Percentiles rank a stretch among this genome's conserved stretches.
Evolutionary conservation across 1,284 basidiomycete genomes (phyloP).

Genomic region (Volvariella volvacea): DNA sequence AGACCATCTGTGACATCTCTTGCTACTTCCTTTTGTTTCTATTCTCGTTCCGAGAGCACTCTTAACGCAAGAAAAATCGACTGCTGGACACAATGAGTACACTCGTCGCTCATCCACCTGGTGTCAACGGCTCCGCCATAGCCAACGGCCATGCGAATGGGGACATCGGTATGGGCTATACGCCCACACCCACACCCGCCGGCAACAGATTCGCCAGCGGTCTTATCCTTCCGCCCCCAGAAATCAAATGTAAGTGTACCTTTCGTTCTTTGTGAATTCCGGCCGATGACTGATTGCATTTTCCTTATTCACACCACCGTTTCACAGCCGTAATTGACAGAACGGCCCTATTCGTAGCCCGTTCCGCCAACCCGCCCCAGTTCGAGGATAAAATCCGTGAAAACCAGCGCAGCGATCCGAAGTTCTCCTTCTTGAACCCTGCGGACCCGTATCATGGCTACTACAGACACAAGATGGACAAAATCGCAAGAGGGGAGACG

Average conservation of each 20-base stretch:
- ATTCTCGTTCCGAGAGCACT: too few species aligned
- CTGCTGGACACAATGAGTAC: too few species aligned
- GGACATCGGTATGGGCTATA: conserved; percentile 27
- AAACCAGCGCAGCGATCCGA: conserved; percentile 89
- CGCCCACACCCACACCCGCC: conserved; percentile 19
- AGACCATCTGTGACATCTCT: too few species aligned
- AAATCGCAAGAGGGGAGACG: conserved; percentile 68
- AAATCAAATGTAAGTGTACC: conserved; percentile 74
- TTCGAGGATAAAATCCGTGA: conserved; percentile 97
- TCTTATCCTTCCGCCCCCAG: conserved; percentile 87
- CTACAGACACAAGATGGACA: conserved; percentile 85
- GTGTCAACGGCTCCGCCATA: too few species aligned
- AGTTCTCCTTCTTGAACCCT: conserved; percentile 94
- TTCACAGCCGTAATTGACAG: conserved; percentile 86
- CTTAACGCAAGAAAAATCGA: too few species aligned
- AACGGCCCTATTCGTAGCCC: conserved; percentile 90
- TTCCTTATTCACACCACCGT: conserved; percentile 5
- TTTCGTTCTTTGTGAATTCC: too few species aligned
- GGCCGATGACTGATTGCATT: too few species aligned
- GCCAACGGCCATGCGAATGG: conserved; percentile 29
- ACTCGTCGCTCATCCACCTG: too few species aligned
- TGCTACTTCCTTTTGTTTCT: too few species aligned
- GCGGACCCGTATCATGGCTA: conserved; percentile 96
- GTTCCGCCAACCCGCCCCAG: conserved; percentile 80
- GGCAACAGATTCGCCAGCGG: conserved; percentile 65